Percentiles rank a stretch among this genome's conserved stretches.
Evolutionary conservation across 2,329 filamentous ascomycete genomes (phyloP).

Genomic region (Paraphoma sp.): DNA sequence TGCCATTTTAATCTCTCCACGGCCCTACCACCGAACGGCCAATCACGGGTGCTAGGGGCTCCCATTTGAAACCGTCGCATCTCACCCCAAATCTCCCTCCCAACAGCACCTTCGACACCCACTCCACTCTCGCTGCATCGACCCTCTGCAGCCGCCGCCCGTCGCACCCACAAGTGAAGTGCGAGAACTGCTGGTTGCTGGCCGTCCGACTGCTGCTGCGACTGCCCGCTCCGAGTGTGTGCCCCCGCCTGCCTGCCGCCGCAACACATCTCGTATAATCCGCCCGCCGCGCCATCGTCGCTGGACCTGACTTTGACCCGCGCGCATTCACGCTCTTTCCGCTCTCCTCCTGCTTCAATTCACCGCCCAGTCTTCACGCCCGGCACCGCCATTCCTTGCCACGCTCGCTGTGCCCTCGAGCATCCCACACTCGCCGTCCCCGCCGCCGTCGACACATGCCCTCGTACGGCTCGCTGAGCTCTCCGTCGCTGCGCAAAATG

Average conservation of each 20-base stretch:
- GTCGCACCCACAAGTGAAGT: conserved; percentile 6
- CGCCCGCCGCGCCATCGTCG: conserved; percentile 5
- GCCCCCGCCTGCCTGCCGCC: conserved; percentile 4
- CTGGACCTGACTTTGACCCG: conserved; percentile 12
- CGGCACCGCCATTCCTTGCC: background rate
- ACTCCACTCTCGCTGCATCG: conserved; percentile 12
- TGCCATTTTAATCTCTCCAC: conserved; percentile 30
- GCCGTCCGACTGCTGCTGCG: conserved; percentile 7
- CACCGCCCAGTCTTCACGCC: background rate
- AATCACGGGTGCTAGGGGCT: conserved; percentile 15
- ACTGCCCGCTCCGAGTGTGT: background rate
- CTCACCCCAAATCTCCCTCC: conserved; percentile 14
- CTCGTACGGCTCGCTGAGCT: conserved; percentile 74
- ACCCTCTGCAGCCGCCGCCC: conserved; percentile 23
- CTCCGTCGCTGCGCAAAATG: conserved; percentile 82
- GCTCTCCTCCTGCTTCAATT: background rate
- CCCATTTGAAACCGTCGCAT: conserved; percentile 35
- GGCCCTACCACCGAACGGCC: conserved; percentile 13
- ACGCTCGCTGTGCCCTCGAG: background rate
- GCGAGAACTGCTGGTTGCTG: conserved; percentile 12
- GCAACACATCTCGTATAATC: conserved; percentile 2
- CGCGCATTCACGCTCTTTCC: conserved; percentile 9
- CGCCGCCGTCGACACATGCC: conserved; percentile 71
- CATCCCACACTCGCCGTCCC: conserved; percentile 1
- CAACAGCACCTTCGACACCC: conserved; percentile 26